Percentiles rank a stretch among this genome's conserved stretches.
These are phyloP conservation scores for Fusarium begoniae DNA, from an alignment of 2,329 filamentous ascomycete genomes.

Conservation along the genomic window DNA sequence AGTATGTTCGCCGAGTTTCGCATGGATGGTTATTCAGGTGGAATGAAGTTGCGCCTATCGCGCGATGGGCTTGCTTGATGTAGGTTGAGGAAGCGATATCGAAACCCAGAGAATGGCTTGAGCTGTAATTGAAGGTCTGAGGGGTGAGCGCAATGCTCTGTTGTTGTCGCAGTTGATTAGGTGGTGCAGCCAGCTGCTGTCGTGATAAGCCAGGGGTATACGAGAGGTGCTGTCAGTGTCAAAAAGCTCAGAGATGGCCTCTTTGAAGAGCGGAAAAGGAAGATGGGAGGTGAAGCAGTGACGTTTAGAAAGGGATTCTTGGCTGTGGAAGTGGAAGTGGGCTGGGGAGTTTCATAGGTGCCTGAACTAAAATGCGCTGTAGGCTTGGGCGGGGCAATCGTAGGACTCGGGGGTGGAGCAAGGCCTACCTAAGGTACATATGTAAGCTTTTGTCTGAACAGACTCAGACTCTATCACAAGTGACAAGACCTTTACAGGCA, in stretches of 20 bases:
- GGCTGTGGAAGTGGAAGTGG: slow-evolving; percentile 20
- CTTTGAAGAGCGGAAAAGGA: slow-evolving; percentile 22
- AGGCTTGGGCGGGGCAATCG: slow-evolving; percentile 1
- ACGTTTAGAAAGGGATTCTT: slow-evolving; percentile 36
- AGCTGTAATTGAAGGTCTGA: neutral
- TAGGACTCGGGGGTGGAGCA: slow-evolving; percentile 5
- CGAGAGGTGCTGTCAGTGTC: neutral
- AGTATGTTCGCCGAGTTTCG: neutral
- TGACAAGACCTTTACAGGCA: neutral
- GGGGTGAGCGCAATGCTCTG: neutral
- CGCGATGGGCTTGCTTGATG: slow-evolving; percentile 1
- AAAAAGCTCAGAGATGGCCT: slow-evolving; percentile 6
- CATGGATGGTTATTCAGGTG: neutral
- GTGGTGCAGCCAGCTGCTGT: slow-evolving; percentile 31
- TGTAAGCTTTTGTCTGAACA: neutral
- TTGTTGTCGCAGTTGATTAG: neutral
- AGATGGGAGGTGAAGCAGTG: slow-evolving; percentile 34
- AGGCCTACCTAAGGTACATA: neutral
- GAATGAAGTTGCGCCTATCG: neutral
- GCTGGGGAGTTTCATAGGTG: slow-evolving; percentile 39
- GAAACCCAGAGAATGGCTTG: neutral
- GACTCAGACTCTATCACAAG: neutral
- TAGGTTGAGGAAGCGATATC: neutral
- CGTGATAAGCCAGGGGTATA: neutral
- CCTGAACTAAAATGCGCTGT: slow-evolving; percentile 37